Conservation (phyloP, 352 stramenopile species). For the Phytophthora foliorum region DNA sequence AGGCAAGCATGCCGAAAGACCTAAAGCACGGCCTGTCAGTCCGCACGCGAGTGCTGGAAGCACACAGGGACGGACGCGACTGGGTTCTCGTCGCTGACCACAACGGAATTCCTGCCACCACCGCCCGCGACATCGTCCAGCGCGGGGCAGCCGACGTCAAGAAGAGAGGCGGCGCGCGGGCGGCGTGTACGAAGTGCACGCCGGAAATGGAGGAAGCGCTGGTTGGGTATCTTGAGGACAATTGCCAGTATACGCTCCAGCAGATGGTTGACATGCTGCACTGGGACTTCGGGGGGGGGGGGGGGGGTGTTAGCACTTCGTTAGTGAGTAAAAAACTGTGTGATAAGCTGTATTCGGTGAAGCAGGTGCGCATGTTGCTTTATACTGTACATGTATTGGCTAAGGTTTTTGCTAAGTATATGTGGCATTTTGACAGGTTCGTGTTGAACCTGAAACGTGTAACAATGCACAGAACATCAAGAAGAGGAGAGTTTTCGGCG, state of each 20-base stretch:
- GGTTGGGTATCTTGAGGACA: too few relatives aligned
- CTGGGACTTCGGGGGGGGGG: too few relatives aligned
- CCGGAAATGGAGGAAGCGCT: neutral
- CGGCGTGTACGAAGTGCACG: neutral
- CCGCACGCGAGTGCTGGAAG: neutral
- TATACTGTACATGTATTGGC: too few relatives aligned
- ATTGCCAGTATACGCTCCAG: too few relatives aligned
- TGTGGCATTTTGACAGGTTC: too few relatives aligned
- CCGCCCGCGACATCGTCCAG: neutral
- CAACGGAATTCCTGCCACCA: neutral
- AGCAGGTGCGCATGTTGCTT: neutral
- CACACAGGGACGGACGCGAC: neutral
- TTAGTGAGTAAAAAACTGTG: too few relatives aligned
- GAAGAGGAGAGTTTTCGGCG: constrained; percentile 1
- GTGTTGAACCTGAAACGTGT: constrained; percentile 6
- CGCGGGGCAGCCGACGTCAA: neutral
- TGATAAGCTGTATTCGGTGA: constrained; percentile 4
- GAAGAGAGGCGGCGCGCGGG: neutral
- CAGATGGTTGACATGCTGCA: too few relatives aligned
- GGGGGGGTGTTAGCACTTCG: too few relatives aligned
- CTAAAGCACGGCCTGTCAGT: neutral
- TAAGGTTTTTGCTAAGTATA: too few relatives aligned
- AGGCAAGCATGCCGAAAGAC: neutral
- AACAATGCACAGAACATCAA: constrained; percentile 10
- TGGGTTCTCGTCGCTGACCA: neutral